Evolutionary conservation across 208 protist species (phyloP).

Genomic region (Angomonas ambiguus): DNA sequence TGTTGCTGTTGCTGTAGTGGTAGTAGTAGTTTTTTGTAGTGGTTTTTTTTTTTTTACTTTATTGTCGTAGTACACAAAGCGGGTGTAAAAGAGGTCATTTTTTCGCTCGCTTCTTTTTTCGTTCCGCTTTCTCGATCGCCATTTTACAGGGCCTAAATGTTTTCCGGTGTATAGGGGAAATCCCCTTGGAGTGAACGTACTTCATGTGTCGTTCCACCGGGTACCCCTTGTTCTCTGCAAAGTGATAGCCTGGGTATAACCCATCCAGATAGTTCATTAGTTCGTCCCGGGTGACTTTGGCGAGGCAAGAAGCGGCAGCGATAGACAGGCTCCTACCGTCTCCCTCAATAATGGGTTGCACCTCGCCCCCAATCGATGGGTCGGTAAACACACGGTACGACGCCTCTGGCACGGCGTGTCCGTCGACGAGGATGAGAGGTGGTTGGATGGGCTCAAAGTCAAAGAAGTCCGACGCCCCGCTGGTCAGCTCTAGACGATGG

Average conservation of each 20-base stretch:
- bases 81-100: conserved; percentile 3
- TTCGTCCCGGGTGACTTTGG: conserved; percentile 86
- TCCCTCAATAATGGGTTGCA: conserved; percentile 83
- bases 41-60: conserved; percentile 1
- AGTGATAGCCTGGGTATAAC: conserved; percentile 78
- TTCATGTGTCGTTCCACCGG: conserved; percentile 87
- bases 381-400: conserved; percentile 63
- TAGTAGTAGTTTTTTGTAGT: conserved; percentile 2
- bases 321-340: conserved; percentile 85
- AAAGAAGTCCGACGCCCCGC: conserved; percentile 64
- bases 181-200: conserved; percentile 50
- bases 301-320: conserved; percentile 83
- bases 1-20: too few relatives aligned
- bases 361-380: conserved; percentile 50
- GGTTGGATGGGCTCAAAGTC: conserved; percentile 77
- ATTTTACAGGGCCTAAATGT: conserved; percentile 70
- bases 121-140: conserved; percentile 37
- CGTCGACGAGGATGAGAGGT: conserved; percentile 81
- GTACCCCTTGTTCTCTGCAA: conserved; percentile 84
- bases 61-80: background rate
- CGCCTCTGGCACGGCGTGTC: conserved; percentile 67
- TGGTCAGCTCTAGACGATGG: conserved; percentile 54
- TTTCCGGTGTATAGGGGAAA: conserved; percentile 77
- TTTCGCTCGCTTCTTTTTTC: conserved; percentile 16
- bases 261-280: conserved; percentile 75